These are phyloP conservation scores for Alternaria incomplexa DNA, from an alignment of 2,329 filamentous ascomycete genomes.

Conservation along the genomic window DNA sequence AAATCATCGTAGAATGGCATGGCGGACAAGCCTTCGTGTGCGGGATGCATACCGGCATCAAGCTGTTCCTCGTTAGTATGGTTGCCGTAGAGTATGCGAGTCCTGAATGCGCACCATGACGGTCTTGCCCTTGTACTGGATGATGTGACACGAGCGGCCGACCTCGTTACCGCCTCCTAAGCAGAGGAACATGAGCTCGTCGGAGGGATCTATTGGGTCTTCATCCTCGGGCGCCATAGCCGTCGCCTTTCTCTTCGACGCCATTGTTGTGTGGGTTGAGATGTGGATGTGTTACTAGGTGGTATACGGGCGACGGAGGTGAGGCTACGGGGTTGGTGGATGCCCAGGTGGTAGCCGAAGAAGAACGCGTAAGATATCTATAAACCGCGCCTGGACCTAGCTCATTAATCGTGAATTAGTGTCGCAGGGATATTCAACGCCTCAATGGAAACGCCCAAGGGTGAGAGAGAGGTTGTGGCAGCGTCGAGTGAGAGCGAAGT, in stretches of 20 bases:
- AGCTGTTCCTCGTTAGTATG: slow-evolving; percentile 64
- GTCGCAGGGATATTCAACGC: neutral
- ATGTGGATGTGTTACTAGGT: neutral
- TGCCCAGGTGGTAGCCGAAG: neutral
- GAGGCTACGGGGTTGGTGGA: slow-evolving; percentile 2
- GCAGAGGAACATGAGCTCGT: slow-evolving; percentile 93
- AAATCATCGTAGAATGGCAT: slow-evolving; percentile 99
- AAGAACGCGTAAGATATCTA: slow-evolving; percentile 4
- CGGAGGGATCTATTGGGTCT: slow-evolving; percentile 88
- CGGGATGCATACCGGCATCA: slow-evolving; percentile 95
- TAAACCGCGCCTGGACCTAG: neutral
- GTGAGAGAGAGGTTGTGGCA: neutral
- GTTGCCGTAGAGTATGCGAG: neutral
- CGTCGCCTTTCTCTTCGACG: slow-evolving; percentile 88
- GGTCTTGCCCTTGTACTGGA: slow-evolving; percentile 99
- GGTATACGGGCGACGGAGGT: neutral
- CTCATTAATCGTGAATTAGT: slow-evolving; percentile 7
- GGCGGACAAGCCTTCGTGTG: slow-evolving; percentile 90
- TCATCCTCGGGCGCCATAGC: slow-evolving; percentile 79
- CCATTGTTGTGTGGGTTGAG: slow-evolving; percentile 64
- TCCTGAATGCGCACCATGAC: slow-evolving; percentile 76
- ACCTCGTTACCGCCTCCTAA: slow-evolving; percentile 97
- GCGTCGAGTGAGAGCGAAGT: neutral
- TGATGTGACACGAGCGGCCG: slow-evolving; percentile 93
- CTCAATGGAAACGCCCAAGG: neutral